These are phyloP conservation scores for Periconia digitata DNA, from an alignment of 2,329 filamentous ascomycete genomes.

Conservation along the genomic window DNA sequence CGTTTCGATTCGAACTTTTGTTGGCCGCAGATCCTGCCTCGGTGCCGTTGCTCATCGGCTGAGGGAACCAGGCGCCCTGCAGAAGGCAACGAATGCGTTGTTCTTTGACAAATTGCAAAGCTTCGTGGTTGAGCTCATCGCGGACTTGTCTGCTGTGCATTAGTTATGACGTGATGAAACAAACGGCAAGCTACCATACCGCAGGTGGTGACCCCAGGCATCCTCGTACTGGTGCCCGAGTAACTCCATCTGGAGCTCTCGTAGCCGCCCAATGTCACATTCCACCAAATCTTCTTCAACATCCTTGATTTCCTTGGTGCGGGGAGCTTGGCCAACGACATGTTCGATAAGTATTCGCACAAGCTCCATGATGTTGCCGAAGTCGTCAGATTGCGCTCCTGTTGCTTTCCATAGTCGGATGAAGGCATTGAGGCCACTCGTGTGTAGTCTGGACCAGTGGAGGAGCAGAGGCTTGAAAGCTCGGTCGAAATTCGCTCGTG, in stretches of 20 bases:
- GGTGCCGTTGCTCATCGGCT: conserved; percentile 52
- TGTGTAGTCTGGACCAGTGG: conserved; percentile 91
- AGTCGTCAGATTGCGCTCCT: conserved; percentile 80
- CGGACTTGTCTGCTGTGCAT: conserved; percentile 66
- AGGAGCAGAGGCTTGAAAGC: conserved; percentile 84
- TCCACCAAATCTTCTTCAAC: conserved; percentile 87
- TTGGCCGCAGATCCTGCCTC: conserved; percentile 50
- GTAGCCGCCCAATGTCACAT: conserved; percentile 75
- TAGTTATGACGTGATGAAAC: conserved; percentile 14
- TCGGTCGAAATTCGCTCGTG: conserved; percentile 76
- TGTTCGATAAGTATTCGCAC: conserved; percentile 88
- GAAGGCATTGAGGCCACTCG: conserved; percentile 81
- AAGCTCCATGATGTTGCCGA: conserved; percentile 89
- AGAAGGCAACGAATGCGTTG: conserved; percentile 89
- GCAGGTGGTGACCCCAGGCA: conserved; percentile 87
- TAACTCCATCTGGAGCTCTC: conserved; percentile 90
- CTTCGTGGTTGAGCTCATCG: conserved; percentile 87
- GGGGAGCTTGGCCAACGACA: conserved; percentile 77
- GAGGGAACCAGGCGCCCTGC: conserved; percentile 83
- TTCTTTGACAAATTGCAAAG: conserved; percentile 94
- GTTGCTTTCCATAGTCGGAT: conserved; percentile 92
- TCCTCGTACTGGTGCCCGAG: conserved; percentile 90
- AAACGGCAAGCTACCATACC: conserved; percentile 37
- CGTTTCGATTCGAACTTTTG: conserved; percentile 44
- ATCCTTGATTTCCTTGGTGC: conserved; percentile 81